phyloP scores from a whole-genome alignment of 257 asterid genomes.

The Nicotiana sylvestris region DNA sequence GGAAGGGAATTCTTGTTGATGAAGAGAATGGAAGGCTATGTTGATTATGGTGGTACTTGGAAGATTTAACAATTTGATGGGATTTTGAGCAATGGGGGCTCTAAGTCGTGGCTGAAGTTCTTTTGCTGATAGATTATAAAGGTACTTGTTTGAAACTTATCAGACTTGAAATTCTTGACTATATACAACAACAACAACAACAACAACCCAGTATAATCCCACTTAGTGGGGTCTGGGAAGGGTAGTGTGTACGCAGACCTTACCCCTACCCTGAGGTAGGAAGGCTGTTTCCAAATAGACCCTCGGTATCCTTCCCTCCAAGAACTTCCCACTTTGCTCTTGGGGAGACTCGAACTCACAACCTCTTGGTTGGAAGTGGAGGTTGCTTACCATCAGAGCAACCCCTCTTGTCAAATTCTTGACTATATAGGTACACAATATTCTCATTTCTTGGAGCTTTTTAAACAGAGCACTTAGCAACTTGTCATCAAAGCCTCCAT shows the following conservation, averaged over 20 bases:
- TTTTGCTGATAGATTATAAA: not conserved
- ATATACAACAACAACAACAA: no score
- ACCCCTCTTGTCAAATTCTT: not conserved
- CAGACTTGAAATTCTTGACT: not conserved
- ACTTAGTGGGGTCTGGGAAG: no score
- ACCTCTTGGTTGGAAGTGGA: no score
- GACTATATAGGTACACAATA: not conserved
- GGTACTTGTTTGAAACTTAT: not conserved
- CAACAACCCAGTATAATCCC: no score
- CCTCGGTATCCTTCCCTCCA: no score
- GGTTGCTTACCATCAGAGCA: no score
- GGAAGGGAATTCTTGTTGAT: not conserved
- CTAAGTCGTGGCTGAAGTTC: not conserved
- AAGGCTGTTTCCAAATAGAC: no score
- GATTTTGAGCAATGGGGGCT: not conserved
- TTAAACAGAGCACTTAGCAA: not conserved
- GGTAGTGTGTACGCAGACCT: no score
- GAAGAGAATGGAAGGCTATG: not conserved
- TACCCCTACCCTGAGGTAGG: no score
- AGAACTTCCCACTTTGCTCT: no score
- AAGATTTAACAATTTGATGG: not conserved
- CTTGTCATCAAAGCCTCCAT: not conserved
- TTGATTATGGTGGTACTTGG: not conserved
- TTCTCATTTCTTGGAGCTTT: not conserved
- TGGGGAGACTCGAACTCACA: no score